Base-by-base conservation (phyloP, 768 basidiomycete genomes). In the Suillus alpinus region DNA sequence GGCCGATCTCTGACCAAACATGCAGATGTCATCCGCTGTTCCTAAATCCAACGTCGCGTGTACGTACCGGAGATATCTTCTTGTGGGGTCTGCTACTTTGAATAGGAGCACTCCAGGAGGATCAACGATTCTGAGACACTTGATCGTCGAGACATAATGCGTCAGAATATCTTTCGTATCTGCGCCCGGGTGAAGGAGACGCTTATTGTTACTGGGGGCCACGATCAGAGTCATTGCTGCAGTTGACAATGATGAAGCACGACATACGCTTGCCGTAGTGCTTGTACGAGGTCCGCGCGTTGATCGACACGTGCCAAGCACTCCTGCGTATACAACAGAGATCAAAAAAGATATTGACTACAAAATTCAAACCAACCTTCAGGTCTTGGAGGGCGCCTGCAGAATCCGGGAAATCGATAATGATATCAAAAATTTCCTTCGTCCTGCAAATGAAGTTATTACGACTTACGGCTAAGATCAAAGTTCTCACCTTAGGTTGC, bases 151-250 rank as follows among this genome's bases (percentile, higher is more conserved):
- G 10, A 98, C 92, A 73, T 99, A 99, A 79, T 92, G 89, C 0
- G 85, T 77, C 13, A 98, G 77, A 60, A 99, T 94, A 62, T 92
- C 85, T 68, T 90, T 91, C 0, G 97, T 99, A 64, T 95, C 95
- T 5, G 95, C 94, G 3, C 96, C 97, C 1, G 96, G 97, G 69
- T 98, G 95, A 6, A 99, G 85, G 1, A 99, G 82, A 5, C 97
- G 89, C 69, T 88, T 89, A 59, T 83, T 84, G 67, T 93, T 94
- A 10, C 94, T 97, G 69, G 13, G 47, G 12, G 39, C 10, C 46
- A 32, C 3, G 40, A 56, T 70, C 36, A 69, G 40, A 37, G 3
- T 39, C 3, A 40, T 39, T 32, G 3, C 40, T 29, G 39, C 6
- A 14, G 57, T 16, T 31, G 31, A 59, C 20, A 58, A 46, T 16